phyloP scores from a whole-genome alignment of 2,329 filamentous ascomycete species.

The Aspergillus ruber region DNA sequence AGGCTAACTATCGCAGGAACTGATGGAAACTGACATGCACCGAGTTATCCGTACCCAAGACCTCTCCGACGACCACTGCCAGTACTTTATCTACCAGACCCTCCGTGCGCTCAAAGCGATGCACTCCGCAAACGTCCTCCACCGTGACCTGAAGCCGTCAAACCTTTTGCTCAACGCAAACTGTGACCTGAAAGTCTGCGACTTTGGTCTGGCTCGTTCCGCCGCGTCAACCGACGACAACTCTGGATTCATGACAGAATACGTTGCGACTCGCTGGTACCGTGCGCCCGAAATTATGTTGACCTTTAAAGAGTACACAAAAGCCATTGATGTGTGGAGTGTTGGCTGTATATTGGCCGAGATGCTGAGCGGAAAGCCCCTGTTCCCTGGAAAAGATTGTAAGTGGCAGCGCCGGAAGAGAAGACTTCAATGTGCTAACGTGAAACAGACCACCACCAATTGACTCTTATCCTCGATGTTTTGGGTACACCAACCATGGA shows the following conservation, averaged over 20 bases:
- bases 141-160: conserved; percentile 94
- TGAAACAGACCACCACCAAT: conserved; percentile 79
- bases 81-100: conserved; percentile 99
- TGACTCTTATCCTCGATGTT: conserved; percentile 94
- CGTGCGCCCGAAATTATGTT: conserved; percentile 99
- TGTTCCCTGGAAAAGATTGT: conserved; percentile 99
- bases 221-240: conserved; percentile 98
- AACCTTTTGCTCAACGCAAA: conserved; percentile 97
- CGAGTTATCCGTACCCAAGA: conserved; percentile 97
- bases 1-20: conserved; percentile 55
- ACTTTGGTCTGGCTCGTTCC: conserved; percentile 92
- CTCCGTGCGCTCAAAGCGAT: conserved; percentile 96
- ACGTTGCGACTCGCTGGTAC: conserved; percentile 98
- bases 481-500: conserved; percentile 99
- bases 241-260: conserved; percentile 99
- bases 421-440: conserved; percentile 1
- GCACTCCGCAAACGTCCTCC: conserved; percentile 97
- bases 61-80: conserved; percentile 96
- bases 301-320: conserved; percentile 99
- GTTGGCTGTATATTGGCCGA: conserved; percentile 97
- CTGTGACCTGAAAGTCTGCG: conserved; percentile 97
- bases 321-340: conserved; percentile 98
- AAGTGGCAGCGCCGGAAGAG: conserved; percentile 35
- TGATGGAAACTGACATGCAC: conserved; percentile 99
- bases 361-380: conserved; percentile 96